Percentiles rank a stretch among this genome's conserved stretches.
phyloP scores from a whole-genome alignment of 192 early-diverging fungal genomes.

The Coemansia pectinata region DNA sequence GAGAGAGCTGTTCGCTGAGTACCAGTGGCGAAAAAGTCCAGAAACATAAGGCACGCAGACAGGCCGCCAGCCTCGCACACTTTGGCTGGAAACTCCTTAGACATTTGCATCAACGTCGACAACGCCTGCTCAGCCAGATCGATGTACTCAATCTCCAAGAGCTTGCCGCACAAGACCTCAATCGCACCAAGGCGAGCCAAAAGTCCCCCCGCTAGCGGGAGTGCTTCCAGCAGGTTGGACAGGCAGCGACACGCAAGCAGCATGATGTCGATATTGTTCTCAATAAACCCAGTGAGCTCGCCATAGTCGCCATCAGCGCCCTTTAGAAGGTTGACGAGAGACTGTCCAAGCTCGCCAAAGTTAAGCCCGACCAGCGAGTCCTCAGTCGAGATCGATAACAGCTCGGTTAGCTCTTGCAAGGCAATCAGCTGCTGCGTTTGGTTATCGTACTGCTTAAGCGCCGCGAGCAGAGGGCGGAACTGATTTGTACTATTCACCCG shows the following conservation, averaged over 20 bases:
- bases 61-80: conserved; percentile 69
- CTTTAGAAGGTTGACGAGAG: conserved; percentile 65
- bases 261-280: conserved; percentile 73
- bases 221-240: conserved; percentile 86
- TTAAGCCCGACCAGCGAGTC: conserved; percentile 66
- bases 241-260: conserved; percentile 89
- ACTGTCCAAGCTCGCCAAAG: conserved; percentile 65
- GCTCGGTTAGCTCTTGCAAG: conserved; percentile 79
- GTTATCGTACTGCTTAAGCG: conserved; percentile 61
- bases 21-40: conserved; percentile 88
- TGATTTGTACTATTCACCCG: conserved; percentile 35
- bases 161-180: conserved; percentile 69
- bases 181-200: conserved; percentile 73
- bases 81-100: conserved; percentile 28
- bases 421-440: conserved; percentile 76
- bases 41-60: conserved; percentile 72
- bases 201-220: conserved; percentile 64
- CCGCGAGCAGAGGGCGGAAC: conserved; percentile 62
- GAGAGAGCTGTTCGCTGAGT: conserved; percentile 80
- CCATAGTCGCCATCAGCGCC: conserved; percentile 40
- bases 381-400: conserved; percentile 78
- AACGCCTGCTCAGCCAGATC: conserved; percentile 91
- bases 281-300: conserved; percentile 19
- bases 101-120: conserved; percentile 72
- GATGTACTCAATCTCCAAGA: conserved; percentile 86